Conservation (phyloP, 1,284 basidiomycete species). For the Coriolopsis trogii region DNA sequence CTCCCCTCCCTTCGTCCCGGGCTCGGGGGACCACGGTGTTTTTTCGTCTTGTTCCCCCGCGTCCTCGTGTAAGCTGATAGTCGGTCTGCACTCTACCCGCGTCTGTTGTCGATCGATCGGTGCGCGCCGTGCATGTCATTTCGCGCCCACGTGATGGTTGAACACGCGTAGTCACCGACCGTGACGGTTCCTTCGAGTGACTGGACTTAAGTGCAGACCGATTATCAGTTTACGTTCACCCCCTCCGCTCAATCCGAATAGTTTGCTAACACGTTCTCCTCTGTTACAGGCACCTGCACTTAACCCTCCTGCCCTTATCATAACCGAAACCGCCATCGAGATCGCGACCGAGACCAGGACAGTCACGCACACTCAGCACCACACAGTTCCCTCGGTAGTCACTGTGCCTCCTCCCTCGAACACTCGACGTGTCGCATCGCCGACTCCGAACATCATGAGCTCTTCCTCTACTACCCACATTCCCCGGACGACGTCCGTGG, state of each 20-base stretch:
- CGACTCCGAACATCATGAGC: conserved; percentile 63
- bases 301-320: conserved; percentile 58
- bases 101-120: conserved; percentile 35
- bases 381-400: conserved; percentile 54
- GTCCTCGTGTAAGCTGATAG: conserved; percentile 57
- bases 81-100: conserved; percentile 37
- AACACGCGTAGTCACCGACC: conserved; percentile 19
- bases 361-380: conserved; percentile 57
- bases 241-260: conserved; percentile 18
- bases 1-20: conserved; percentile 75
- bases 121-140: conserved; percentile 27
- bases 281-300: conserved; percentile 33
- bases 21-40: conserved; percentile 82
- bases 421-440: conserved; percentile 74
- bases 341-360: conserved; percentile 66
- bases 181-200: conserved; percentile 15
- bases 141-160: conserved; percentile 47
- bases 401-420: conserved; percentile 75
- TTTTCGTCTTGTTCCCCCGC: conserved; percentile 72
- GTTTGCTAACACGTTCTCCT: conserved; percentile 43
- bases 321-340: conserved; percentile 48
- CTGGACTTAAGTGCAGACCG: conserved; percentile 35
- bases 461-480: conserved; percentile 55
- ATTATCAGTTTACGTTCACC: conserved; percentile 45
- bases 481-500: conserved; percentile 71